Base-by-base conservation (phyloP, 116 monocot genomes). In the Iris pallida region DNA sequence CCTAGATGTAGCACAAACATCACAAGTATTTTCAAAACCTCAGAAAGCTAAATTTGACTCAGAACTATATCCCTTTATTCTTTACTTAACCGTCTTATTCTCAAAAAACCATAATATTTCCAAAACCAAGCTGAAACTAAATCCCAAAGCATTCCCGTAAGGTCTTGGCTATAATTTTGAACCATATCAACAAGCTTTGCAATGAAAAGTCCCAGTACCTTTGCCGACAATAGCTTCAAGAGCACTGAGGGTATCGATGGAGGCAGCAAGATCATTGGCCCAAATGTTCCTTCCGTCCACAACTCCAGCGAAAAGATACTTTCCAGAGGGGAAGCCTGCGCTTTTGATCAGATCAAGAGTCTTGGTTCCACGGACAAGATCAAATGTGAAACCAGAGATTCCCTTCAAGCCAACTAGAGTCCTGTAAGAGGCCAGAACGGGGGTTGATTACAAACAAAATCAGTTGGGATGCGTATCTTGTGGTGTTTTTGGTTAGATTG, bases 211-310 rank as follows among this genome's bases (percentile, higher is more conserved):
- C 45, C n/a, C 13, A 49, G 20, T 75, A 84, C 79, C 79, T 76
- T 84, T 84, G 43, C 83, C 79, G 49, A 79, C 79, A 47, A 76
- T 30, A 72, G 69, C 45, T 68, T 84, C 76, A 11, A 84, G 79
- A 69, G 72, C 62, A 20, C 47, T 19, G 60, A 84, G 83, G 13
- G 76, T 84, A 16, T 51, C 13, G 42, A 84, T 56, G 53, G 83
- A 84, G 20, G 76, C 55, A 64, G 76, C 79, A 59, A 84, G 83
- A 70, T 84, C 79, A 76, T 84, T 76, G 7, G 83, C 83, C 83
- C 83, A 84, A 55, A 84, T 76, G 58, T 84, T 84, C 51, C 83
- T 79, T 53, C 83, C 83, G 56, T 84, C 83, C 30, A 84, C 78
- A 63, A 84, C 73, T 65, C 83, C 83, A 46, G 79, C 83, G 56